These are phyloP conservation scores for Metroxylon sagu DNA, from an alignment of 176 grass and related monocot genomes.

Conservation along the genomic window DNA sequence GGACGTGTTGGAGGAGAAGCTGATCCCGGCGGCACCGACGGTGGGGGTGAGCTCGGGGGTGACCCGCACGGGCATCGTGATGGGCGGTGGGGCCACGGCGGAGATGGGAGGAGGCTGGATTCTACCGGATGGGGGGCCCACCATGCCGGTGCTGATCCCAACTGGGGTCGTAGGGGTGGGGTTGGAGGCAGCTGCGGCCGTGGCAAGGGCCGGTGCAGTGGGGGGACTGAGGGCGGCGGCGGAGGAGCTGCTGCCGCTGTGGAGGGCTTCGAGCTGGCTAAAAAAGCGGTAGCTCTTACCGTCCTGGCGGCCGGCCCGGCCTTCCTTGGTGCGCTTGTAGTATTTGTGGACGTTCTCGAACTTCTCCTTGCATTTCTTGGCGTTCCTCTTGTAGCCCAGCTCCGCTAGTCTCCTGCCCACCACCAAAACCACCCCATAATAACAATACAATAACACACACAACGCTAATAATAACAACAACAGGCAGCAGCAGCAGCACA, in stretches of 20 bases:
- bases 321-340: constrained; percentile 99
- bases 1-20: constrained; percentile 38
- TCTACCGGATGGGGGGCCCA: background rate
- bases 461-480: too few relatives aligned
- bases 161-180: constrained; percentile 1
- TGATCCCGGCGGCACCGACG: background rate
- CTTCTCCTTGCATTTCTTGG: constrained; percentile 99
- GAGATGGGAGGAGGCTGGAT: background rate
- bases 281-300: constrained; percentile 97
- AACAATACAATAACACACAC: too few relatives aligned
- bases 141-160: constrained; percentile 17
- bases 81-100: constrained; percentile 7
- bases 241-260: constrained; percentile 21
- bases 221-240: background rate
- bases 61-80: background rate
- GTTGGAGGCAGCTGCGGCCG: too few relatives aligned
- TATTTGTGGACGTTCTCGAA: constrained; percentile 99
- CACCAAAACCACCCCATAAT: constrained; percentile 19
- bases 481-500: too few relatives aligned
- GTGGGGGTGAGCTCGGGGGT: too few relatives aligned
- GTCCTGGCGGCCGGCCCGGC: constrained; percentile 86
- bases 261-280: constrained; percentile 81
- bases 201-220: too few relatives aligned
- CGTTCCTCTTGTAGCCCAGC: constrained; percentile 73
- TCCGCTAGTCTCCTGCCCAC: constrained; percentile 78